Conservation (phyloP, 371 early-diverging fungal genomes). For the Mucor sp. region DNA sequence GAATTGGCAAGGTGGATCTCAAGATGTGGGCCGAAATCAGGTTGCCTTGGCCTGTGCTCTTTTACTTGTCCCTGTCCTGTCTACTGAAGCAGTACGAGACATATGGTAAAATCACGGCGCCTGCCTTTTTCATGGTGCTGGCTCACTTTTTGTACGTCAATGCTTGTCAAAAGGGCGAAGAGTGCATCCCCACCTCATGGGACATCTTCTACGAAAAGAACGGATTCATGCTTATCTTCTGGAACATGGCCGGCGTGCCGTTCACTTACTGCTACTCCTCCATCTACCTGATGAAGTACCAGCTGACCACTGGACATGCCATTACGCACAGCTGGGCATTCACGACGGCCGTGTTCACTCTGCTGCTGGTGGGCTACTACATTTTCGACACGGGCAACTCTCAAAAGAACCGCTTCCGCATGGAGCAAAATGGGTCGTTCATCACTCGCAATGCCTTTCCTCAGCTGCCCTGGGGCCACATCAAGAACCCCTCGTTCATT, state of each 20-base stretch:
- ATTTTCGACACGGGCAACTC: constrained; percentile 72
- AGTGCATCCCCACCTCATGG: constrained; percentile 78
- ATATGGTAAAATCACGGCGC: constrained; percentile 62
- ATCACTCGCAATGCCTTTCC: constrained; percentile 61
- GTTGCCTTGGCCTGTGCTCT: constrained; percentile 75
- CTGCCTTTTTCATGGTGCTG: constrained; percentile 72
- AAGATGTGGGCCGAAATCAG: constrained; percentile 88
- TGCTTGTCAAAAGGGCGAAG: constrained; percentile 80
- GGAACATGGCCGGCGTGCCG: constrained; percentile 67
- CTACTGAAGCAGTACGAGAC: constrained; percentile 72
- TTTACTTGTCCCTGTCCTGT: constrained; percentile 65
- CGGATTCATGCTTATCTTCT: constrained; percentile 65
- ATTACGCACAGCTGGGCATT: constrained; percentile 45
- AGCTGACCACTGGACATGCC: constrained; percentile 40
- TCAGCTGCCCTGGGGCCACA: constrained; percentile 65
- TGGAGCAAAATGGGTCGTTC: constrained; percentile 65
- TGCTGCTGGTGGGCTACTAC: constrained; percentile 44
- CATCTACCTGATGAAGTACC: constrained; percentile 54
- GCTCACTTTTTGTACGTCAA: constrained; percentile 77
- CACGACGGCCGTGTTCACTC: constrained; percentile 15
- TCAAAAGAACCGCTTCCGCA: constrained; percentile 88
- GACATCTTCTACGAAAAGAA: constrained; percentile 65
- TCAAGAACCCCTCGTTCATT: constrained; percentile 73
- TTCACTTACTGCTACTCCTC: constrained; percentile 64
- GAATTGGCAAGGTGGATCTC: constrained; percentile 73